Evolutionary conservation across 2,329 filamentous ascomycete species (phyloP).

Genomic region (Rhinocladiella mackenziei): DNA sequence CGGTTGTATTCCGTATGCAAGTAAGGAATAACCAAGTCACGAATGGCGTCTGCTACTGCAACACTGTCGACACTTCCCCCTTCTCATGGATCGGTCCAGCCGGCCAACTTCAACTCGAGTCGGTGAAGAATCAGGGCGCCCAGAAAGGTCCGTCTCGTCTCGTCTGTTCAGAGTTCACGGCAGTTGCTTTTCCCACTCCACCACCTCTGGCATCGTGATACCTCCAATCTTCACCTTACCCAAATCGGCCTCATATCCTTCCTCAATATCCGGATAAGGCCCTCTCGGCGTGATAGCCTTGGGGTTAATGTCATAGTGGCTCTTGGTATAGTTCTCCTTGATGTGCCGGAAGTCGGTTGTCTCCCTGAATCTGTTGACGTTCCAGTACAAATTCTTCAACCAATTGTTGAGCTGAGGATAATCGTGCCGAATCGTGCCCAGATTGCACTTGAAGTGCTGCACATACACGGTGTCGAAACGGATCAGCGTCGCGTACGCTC

Average conservation of each 20-base stretch:
- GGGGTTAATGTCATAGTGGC: constrained; percentile 57
- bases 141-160: too few species aligned
- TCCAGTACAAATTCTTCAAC: constrained; percentile 58
- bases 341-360: constrained; percentile 64
- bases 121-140: too few species aligned
- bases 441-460: constrained; percentile 64
- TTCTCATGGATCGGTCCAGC: too few species aligned
- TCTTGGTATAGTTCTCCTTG: constrained; percentile 65
- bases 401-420: constrained; percentile 60
- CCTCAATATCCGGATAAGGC: constrained; percentile 57
- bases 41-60: too few species aligned
- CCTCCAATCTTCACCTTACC: constrained; percentile 46
- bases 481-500: constrained; percentile 56
- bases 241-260: constrained; percentile 50
- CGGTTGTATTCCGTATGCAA: too few species aligned
- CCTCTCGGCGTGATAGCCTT: constrained; percentile 60
- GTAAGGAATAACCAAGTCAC: too few species aligned
- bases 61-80: too few species aligned
- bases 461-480: constrained; percentile 60
- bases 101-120: too few species aligned
- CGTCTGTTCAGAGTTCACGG: constrained; percentile 5
- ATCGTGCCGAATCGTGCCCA: constrained; percentile 57
- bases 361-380: constrained; percentile 51
- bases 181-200: constrained; percentile 24
- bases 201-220: constrained; percentile 34